Base-by-base conservation (phyloP, 2,329 filamentous ascomycete species). In the Eutypella sp. region DNA sequence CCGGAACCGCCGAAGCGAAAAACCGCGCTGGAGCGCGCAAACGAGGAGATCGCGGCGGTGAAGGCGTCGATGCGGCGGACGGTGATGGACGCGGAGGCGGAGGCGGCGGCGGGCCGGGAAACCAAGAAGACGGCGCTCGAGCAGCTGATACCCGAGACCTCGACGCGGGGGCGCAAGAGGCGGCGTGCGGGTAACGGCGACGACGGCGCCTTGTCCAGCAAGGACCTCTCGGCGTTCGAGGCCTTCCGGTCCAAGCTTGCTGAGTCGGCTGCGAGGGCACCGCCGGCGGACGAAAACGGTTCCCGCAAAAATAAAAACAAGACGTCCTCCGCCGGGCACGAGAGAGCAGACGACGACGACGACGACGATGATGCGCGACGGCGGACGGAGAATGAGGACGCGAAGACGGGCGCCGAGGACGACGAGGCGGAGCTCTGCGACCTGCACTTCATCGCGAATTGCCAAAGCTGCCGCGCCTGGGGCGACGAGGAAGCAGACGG, bases 381-480 rank as follows among this genome's bases (percentile, higher is more conserved):
- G 34, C 13, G 10, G 34, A 22, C 11, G 34, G 16, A 55, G 34
- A 6, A 34, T 16, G 15, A 34, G 18, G 31, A 34, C 15, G 18
- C 31, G 5, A 57, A 57, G 31, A 58, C 54, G 5, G 50, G 51
- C 15, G 31, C 27, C 45, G 34, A 76, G 16, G 84, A 84, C 3
- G 81, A 86, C 33, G 89, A 95, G 62, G 84, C 82, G 3, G 77
- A 77, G 41, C 74, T 95, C 4, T 99, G 93, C 61, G 93, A 97
- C 64, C 70, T 99, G 29, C 93, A 99, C 64, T 99, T 97, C 66
- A 95, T 99, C 52, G 87, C 87, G 41, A 88, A 95, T 58, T 99
- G 93, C 65, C 89, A 96, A 62, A 96, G 89, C 38, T 97, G 93
- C 65, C 82, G 81, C 47, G 80, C 85, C 0, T 96, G 91, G 89